These are phyloP conservation scores for Fusarium paranaense DNA, from an alignment of 2,329 filamentous ascomycete genomes.

Conservation along the genomic window DNA sequence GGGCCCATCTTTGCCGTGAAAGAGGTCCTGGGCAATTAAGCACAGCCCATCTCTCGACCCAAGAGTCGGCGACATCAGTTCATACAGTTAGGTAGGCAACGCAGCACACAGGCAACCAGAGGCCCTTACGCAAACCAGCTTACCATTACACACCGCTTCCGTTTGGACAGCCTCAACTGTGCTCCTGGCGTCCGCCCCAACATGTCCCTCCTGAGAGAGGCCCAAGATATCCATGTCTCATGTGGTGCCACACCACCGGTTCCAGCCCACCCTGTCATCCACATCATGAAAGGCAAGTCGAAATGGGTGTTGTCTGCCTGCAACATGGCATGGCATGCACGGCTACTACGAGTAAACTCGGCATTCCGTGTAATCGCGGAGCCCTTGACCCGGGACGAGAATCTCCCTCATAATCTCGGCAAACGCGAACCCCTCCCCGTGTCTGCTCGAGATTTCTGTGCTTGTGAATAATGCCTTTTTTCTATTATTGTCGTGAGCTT, in stretches of 20 bases:
- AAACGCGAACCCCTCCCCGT: background rate
- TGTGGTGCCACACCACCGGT: slow-evolving; percentile 31
- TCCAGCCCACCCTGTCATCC: slow-evolving; percentile 1
- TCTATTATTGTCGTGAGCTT: background rate
- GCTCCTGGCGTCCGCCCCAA: background rate
- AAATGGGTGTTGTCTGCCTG: background rate
- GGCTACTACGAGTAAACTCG: background rate
- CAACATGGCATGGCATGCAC: background rate
- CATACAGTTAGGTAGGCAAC: slow-evolving; percentile 8
- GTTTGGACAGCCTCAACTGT: background rate
- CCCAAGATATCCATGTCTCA: slow-evolving; percentile 18
- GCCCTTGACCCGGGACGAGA: slow-evolving; percentile 5
- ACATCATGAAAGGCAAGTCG: background rate
- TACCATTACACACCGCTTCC: slow-evolving; percentile 29
- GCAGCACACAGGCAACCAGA: slow-evolving; percentile 5
- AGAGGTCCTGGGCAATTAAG: slow-evolving; percentile 26
- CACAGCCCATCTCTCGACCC: slow-evolving; percentile 31
- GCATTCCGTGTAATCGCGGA: background rate
- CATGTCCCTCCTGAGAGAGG: background rate
- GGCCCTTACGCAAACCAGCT: background rate
- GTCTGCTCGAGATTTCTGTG: background rate
- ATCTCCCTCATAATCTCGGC: background rate
- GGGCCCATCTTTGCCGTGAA: background rate
- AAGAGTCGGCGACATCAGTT: slow-evolving; percentile 29
- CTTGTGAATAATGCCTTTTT: background rate